These are phyloP conservation scores for Psilocybe azurescens DNA, from an alignment of 768 basidiomycete species.

Conservation along the genomic window DNA sequence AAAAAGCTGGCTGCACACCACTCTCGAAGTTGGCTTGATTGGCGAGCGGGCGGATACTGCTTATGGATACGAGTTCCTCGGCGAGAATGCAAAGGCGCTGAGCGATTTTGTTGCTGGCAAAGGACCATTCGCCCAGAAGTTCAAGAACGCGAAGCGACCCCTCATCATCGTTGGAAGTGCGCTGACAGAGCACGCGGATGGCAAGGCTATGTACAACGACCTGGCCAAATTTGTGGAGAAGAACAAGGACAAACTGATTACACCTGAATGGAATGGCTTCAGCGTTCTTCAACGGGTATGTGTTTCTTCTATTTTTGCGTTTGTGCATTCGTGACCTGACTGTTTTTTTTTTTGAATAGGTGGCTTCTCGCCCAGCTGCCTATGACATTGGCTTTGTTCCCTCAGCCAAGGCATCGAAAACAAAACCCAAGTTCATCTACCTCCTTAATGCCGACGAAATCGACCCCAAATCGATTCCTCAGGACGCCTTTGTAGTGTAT, in stretches of 20 bases:
- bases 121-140: slow-evolving; percentile 81
- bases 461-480: slow-evolving; percentile 85
- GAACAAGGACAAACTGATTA: slow-evolving; percentile 77
- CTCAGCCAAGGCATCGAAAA: slow-evolving; percentile 73
- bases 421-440: slow-evolving; percentile 93
- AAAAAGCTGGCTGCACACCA: slow-evolving; percentile 90
- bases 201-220: slow-evolving; percentile 74
- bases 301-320: slow-evolving; percentile 17
- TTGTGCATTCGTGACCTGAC: slow-evolving; percentile 3
- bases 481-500: slow-evolving; percentile 95
- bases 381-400: slow-evolving; percentile 96
- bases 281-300: slow-evolving; percentile 89
- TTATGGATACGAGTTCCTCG: slow-evolving; percentile 93
- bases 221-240: slow-evolving; percentile 81
- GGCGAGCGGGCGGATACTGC: slow-evolving; percentile 91
- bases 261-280: slow-evolving; percentile 95
- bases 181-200: slow-evolving; percentile 84
- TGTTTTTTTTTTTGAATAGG: slow-evolving; percentile 45
- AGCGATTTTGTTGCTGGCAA: slow-evolving; percentile 81
- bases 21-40: slow-evolving; percentile 86
- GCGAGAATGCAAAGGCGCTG: slow-evolving; percentile 74
- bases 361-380: slow-evolving; percentile 90
- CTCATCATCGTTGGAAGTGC: slow-evolving; percentile 93
- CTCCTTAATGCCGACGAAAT: slow-evolving; percentile 96
- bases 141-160: slow-evolving; percentile 88